phyloP scores from a whole-genome alignment of 164 flowering plant genomes.

The Nymphaea thermarum region DNA sequence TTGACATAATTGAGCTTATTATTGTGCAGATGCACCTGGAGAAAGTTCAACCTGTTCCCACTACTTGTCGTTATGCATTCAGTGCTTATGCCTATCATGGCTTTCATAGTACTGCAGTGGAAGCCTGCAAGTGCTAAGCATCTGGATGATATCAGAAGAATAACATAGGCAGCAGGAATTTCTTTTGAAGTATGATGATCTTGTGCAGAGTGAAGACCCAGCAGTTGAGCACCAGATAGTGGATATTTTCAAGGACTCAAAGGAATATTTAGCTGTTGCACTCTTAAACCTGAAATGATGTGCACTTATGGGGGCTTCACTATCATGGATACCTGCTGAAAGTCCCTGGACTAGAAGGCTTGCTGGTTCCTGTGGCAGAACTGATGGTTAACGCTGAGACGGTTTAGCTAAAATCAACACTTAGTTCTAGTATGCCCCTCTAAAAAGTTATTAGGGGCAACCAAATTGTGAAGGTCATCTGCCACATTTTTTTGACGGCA shows the following conservation, averaged over 20 bases:
- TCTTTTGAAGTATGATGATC: conserved; percentile 22
- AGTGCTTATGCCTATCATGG: conserved; percentile 40
- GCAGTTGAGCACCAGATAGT: conserved; percentile 42
- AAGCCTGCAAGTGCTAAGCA: conserved; percentile 80
- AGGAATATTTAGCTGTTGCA: conserved; percentile 35
- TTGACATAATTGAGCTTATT: conserved; percentile 61
- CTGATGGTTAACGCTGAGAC: too few species aligned
- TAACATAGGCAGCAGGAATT: conserved; percentile 22
- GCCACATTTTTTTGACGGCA: too few species aligned
- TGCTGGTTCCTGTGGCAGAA: conserved; percentile 4
- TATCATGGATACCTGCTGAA: conserved; percentile 50
- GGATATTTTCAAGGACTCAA: conserved; percentile 23
- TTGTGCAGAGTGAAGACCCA: conserved; percentile 37
- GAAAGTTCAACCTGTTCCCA: conserved; percentile 60
- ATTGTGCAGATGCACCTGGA: conserved; percentile 56
- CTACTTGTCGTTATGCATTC: conserved; percentile 60
- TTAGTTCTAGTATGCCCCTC: too few species aligned
- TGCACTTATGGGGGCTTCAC: conserved; percentile 33
- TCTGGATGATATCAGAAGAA: conserved; percentile 62
- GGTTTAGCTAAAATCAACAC: too few species aligned
- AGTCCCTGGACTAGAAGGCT: conserved; percentile 69
- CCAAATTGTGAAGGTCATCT: too few species aligned
- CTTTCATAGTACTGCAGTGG: conserved; percentile 47
- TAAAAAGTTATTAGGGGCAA: too few species aligned
- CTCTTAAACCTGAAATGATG: conserved; percentile 76